Conservation (phyloP, 257 asterid species). For the Marsdenia floribunda region DNA sequence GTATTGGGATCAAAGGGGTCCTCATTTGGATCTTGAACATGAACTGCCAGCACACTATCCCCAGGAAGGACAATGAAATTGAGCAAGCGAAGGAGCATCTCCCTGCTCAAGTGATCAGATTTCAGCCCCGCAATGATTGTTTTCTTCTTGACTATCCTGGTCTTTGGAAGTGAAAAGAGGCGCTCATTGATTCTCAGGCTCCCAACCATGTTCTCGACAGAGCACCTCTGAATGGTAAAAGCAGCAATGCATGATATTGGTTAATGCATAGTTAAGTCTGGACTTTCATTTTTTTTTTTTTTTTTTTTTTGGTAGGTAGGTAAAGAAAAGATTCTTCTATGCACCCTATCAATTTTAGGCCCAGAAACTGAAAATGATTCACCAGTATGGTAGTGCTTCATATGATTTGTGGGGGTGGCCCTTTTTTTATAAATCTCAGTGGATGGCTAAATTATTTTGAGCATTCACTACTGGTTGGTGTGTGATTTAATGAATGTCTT, state of each 20-base stretch:
- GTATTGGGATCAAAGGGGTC: constrained; percentile 57
- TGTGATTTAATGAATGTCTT: constrained; percentile 1
- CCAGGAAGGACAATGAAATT: constrained; percentile 32
- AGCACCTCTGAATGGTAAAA: constrained; percentile 8
- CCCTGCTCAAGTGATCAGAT: constrained; percentile 62
- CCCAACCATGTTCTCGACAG: constrained; percentile 30
- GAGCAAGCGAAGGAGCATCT: constrained; percentile 60
- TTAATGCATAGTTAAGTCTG: neutral
- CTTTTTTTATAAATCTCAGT: constrained; percentile 17
- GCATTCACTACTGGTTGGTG: constrained; percentile 24
- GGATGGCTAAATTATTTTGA: constrained; percentile 11
- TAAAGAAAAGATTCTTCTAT: neutral
- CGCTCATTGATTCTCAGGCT: constrained; percentile 27
- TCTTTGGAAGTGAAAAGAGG: constrained; percentile 34
- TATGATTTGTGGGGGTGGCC: constrained; percentile 12
- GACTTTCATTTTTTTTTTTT: neutral
- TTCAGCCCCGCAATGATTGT: constrained; percentile 61
- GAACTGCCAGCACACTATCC: constrained; percentile 64
- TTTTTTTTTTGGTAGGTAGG: neutral
- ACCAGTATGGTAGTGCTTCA: neutral
- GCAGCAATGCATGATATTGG: constrained; percentile 11
- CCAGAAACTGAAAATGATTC: neutral
- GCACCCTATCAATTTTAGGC: neutral
- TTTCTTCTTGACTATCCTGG: constrained; percentile 29
- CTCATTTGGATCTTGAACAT: constrained; percentile 45